These are phyloP conservation scores for Macrocystidia cucumis DNA, from an alignment of 1,284 basidiomycete species.

Conservation along the genomic window DNA sequence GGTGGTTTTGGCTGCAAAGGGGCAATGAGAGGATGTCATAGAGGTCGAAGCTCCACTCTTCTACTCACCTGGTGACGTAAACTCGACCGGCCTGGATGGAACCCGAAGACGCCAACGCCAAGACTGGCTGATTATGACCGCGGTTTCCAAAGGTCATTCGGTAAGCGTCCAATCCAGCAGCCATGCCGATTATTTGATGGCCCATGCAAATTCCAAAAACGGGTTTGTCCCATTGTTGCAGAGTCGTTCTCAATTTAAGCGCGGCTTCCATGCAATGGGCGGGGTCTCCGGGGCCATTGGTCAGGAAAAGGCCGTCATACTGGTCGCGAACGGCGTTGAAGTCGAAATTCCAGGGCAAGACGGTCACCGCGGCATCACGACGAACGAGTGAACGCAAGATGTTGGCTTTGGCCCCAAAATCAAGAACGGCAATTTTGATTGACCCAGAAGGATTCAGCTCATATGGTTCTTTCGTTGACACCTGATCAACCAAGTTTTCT, in stretches of 20 bases:
- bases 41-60: slow-evolving; percentile 1
- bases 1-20: slow-evolving; percentile 77
- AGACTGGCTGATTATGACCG: slow-evolving; percentile 98
- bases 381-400: slow-evolving; percentile 90
- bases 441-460: slow-evolving; percentile 84
- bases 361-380: slow-evolving; percentile 87
- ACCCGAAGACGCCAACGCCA: slow-evolving; percentile 85
- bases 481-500: slow-evolving; percentile 92
- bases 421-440: slow-evolving; percentile 90
- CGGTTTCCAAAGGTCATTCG: slow-evolving; percentile 98
- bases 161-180: slow-evolving; percentile 94
- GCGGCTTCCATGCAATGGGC: slow-evolving; percentile 85
- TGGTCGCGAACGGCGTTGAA: slow-evolving; percentile 88
- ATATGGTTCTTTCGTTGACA: slow-evolving; percentile 84
- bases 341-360: slow-evolving; percentile 96
- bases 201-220: slow-evolving; percentile 99
- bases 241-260: slow-evolving; percentile 70
- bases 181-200: slow-evolving; percentile 95
- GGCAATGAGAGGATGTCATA: slow-evolving; percentile 2
- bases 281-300: slow-evolving; percentile 96
- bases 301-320: slow-evolving; percentile 93
- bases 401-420: slow-evolving; percentile 98
- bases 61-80: slow-evolving; percentile 92
- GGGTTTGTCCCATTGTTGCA: slow-evolving; percentile 87
- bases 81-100: slow-evolving; percentile 94